Evolutionary conservation across 805 yeast genomes (phyloP), one percentile per base, ranked within the genome.

Genomic region (Cyberlindnera mississippiensis): DNA sequence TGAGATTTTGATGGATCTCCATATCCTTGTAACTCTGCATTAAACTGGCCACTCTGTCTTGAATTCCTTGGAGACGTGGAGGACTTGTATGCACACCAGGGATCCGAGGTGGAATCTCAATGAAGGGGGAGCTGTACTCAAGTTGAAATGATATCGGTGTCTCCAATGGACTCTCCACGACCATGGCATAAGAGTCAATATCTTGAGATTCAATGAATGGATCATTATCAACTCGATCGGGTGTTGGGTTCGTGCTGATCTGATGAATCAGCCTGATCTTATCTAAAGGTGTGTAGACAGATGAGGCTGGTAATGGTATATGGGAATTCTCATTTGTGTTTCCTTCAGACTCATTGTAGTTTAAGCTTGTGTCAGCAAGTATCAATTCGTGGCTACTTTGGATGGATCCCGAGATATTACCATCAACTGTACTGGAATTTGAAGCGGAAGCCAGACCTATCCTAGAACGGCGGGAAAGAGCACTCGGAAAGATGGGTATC

Each of bases 361-460:
- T 35, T 8, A 9, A 15, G 14, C 3, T 6, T 20, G n/a, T 20
- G 16, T 6, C 4, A 20, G 28, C 45, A 14, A 42, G 31, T 3
- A 37, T 28, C 29, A 43, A 35, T 12, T 43, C 46, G n/a, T 16
- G 35, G 28, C 46, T 43, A 29, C 40, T 38, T 28, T 43, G 46
- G 11, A 43, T 43, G 5, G 46, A 43, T 13, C 39, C 31, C 6
- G 38, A 26, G 12, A 8, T 24, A 28, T 22, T 7, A 13, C 13
- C 12, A 9, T 19, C 16, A 6, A 20, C 24, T 20, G 24, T 20
- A 9, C 18, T 13, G 14, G 19, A 9, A 16, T 33, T 36, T 6
- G 30, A 14, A 10, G 29, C n/a, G 13, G 42, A 18, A 15, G 11
- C 7, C n/a, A 26, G 6, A 18, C 19, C 19, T 15, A 27, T 22